Conservation (phyloP, 2,329 filamentous ascomycete species). For the Sporothrix sp. region DNA sequence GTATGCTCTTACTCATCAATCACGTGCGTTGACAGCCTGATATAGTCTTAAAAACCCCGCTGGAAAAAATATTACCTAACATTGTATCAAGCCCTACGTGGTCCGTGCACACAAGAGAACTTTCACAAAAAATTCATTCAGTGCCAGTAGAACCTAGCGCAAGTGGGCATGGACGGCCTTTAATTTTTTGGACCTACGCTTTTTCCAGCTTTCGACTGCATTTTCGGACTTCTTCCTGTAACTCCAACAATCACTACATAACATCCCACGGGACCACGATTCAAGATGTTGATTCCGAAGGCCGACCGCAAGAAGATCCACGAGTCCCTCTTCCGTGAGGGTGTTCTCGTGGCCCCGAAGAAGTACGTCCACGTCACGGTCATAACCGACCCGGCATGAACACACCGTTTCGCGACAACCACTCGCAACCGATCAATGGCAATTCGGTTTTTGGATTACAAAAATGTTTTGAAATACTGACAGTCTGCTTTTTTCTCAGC, state of each 20-base stretch:
- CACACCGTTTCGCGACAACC: not conserved
- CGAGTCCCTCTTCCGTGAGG: constrained; percentile 86
- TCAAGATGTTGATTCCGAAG: constrained; percentile 97
- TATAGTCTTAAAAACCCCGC: too few species aligned
- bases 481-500: constrained; percentile 17
- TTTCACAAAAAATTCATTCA: constrained; percentile 15
- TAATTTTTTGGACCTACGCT: constrained; percentile 13
- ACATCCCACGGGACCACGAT: constrained; percentile 18
- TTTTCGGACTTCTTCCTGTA: constrained; percentile 9
- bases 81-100: constrained; percentile 17
- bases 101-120: constrained; percentile 16
- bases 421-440: not conserved
- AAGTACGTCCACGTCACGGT: constrained; percentile 36
- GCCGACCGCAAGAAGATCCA: constrained; percentile 99
- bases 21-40: not conserved
- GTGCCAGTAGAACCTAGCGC: not conserved
- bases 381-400: not conserved
- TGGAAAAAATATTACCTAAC: constrained; percentile 4
- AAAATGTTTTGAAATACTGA: constrained; percentile 3
- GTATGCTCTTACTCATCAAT: not conserved
- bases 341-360: constrained; percentile 95
- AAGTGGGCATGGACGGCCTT: not conserved
- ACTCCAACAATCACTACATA: constrained; percentile 27
- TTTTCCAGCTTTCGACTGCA: constrained; percentile 6
- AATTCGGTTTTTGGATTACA: too few species aligned